A percentile compares a stretch with the other conserved stretches of the same genome.
Evolutionary conservation across 2,329 filamentous ascomycete species (phyloP).

Genomic region (Fusarium sp.): DNA sequence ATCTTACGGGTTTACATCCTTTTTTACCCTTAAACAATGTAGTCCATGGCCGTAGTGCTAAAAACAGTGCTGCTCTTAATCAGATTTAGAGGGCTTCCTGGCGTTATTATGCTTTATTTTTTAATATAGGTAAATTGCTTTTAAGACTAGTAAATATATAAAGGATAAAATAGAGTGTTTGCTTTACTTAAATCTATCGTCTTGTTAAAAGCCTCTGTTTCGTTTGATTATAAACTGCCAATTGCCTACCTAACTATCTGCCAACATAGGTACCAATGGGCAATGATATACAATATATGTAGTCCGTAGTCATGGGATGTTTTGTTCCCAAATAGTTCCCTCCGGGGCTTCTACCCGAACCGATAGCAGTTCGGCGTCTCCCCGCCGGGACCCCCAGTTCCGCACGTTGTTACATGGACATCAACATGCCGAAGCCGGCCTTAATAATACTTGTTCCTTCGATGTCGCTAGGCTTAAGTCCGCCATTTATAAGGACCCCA

Average conservation of each 20-base stretch:
- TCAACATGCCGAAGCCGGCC: conserved; percentile 28
- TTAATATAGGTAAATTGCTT: background rate
- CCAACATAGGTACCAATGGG: background rate
- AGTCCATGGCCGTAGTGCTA: background rate
- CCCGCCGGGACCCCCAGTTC: conserved; percentile 12
- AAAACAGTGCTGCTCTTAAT: too few relatives aligned
- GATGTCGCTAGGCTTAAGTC: background rate
- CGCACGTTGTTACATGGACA: conserved; percentile 8
- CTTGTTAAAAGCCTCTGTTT: background rate
- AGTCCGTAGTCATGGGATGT: background rate
- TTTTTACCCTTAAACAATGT: background rate
- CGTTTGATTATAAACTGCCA: background rate
- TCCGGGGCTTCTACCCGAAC: background rate
- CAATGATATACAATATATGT: too few relatives aligned
- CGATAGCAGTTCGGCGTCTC: conserved; percentile 11
- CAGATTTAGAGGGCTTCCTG: background rate
- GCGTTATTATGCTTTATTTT: background rate
- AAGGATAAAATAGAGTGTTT: background rate
- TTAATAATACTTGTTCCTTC: background rate
- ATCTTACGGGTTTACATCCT: background rate
- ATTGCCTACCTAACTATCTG: background rate
- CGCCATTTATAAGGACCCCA: conserved; percentile 21
- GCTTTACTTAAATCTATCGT: background rate
- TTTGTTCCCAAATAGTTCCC: background rate
- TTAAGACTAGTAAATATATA: background rate